Percentiles rank a stretch among this genome's conserved stretches.
phyloP scores from a whole-genome alignment of 2,329 filamentous ascomycete species.

The Sarocladium brachiariae region DNA sequence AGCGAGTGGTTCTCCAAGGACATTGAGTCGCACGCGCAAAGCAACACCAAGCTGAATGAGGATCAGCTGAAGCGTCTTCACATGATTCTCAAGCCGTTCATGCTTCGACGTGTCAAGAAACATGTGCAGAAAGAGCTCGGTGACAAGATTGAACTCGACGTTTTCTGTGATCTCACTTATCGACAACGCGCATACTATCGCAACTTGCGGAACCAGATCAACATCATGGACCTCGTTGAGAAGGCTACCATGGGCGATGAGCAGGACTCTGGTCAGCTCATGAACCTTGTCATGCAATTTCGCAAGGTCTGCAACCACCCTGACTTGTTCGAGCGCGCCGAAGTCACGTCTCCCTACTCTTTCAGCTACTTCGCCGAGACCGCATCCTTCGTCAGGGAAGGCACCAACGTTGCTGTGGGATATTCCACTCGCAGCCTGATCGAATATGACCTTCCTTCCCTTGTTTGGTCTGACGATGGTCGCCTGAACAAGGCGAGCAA shows the following conservation, averaged over 20 bases:
- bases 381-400: conserved; percentile 88
- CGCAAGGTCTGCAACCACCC: conserved; percentile 98
- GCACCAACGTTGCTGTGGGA: conserved; percentile 66
- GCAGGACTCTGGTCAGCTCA: conserved; percentile 87
- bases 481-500: conserved; percentile 66
- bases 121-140: conserved; percentile 98
- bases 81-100: conserved; percentile 99
- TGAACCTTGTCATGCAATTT: conserved; percentile 99
- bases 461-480: conserved; percentile 77
- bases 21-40: conserved; percentile 96
- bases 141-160: conserved; percentile 95
- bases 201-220: conserved; percentile 93
- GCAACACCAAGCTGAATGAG: conserved; percentile 98
- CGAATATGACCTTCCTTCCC: conserved; percentile 72
- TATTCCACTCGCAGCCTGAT: conserved; percentile 87
- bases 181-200: conserved; percentile 90
- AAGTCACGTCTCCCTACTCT: conserved; percentile 80
- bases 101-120: conserved; percentile 99
- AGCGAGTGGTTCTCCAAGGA: conserved; percentile 94
- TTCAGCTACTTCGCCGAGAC: conserved; percentile 89
- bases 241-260: conserved; percentile 93
- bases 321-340: conserved; percentile 90
- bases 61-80: conserved; percentile 94
- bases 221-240: conserved; percentile 96
- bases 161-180: conserved; percentile 96